Percentiles rank a stretch among this genome's conserved stretches.
Conservation (phyloP, 2,329 filamentous ascomycete species). For the Tolypocladium guangdongense region DNA sequence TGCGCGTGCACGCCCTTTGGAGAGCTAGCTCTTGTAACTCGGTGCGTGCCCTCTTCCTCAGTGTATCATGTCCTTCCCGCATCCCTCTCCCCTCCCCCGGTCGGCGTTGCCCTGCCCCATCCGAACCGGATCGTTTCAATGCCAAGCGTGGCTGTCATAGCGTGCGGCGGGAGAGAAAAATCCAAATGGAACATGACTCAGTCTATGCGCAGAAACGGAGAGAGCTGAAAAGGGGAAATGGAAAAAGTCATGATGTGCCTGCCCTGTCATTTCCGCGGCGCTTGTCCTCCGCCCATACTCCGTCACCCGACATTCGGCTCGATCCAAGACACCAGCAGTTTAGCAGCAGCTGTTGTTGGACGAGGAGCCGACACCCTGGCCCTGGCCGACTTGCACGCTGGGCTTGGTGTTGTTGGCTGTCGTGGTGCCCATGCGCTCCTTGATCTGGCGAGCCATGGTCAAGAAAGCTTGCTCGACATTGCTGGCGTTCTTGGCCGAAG, state of each 20-base stretch:
- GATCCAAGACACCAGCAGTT: conserved; percentile 18
- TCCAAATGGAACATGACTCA: conserved; percentile 22
- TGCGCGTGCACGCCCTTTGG: neutral
- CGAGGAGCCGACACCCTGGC: conserved; percentile 83
- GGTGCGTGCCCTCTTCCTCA: neutral
- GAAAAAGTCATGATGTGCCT: conserved; percentile 8
- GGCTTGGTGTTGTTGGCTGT: conserved; percentile 96
- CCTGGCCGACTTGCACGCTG: conserved; percentile 88
- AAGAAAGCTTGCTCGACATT: conserved; percentile 99
- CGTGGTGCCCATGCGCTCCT: conserved; percentile 98
- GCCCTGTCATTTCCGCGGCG: conserved; percentile 18
- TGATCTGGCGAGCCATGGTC: conserved; percentile 99
- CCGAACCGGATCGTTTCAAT: conserved; percentile 7
- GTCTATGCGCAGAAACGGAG: conserved; percentile 24
- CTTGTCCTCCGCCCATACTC: conserved; percentile 10
- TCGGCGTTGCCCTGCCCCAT: neutral
- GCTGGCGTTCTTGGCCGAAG: conserved; percentile 97
- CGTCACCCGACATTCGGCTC: neutral
- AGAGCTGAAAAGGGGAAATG: conserved; percentile 2
- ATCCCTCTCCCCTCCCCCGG: neutral
- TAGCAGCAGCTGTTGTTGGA: conserved; percentile 88
- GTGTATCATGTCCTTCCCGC: neutral
- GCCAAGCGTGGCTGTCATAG: conserved; percentile 6
- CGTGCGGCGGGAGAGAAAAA: conserved; percentile 14
- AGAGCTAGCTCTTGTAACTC: neutral